These are phyloP conservation scores for Daldinia childiae DNA, from an alignment of 495 filamentous ascomycete species.

Conservation along the genomic window DNA sequence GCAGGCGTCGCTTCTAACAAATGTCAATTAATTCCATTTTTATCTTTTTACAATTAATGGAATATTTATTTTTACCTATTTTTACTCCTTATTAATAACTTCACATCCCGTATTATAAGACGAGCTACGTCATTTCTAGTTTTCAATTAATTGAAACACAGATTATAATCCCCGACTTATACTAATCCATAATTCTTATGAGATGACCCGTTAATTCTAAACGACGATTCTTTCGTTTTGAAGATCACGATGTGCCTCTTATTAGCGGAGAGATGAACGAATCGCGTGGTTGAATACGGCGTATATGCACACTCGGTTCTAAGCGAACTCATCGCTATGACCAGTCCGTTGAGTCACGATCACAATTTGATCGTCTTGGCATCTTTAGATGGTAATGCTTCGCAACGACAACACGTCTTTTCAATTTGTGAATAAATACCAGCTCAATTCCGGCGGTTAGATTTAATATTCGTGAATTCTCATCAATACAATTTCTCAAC, in stretches of 20 bases:
- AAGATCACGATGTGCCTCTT: too few relatives aligned
- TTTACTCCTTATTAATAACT: too few relatives aligned
- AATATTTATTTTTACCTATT: background rate
- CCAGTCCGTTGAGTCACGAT: background rate
- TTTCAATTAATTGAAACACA: too few relatives aligned
- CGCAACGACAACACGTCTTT: background rate
- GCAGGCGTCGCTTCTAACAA: slow-evolving; percentile 18
- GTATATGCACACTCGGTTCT: background rate
- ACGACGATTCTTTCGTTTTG: too few relatives aligned
- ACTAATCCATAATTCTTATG: too few relatives aligned
- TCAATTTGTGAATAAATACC: background rate
- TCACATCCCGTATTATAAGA: too few relatives aligned
- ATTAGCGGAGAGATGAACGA: background rate
- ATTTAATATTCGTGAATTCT: background rate
- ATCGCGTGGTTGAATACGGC: background rate
- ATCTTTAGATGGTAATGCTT: background rate
- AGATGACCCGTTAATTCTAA: too few relatives aligned
- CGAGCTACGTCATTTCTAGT: too few relatives aligned
- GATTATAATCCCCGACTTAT: too few relatives aligned
- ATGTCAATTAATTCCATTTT: background rate
- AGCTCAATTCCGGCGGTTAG: background rate
- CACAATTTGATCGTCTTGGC: background rate
- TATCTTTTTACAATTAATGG: background rate
- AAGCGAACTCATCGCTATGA: background rate
- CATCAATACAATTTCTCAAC: background rate